Evolutionary conservation across 495 filamentous ascomycete genomes (phyloP), one percentile per base, ranked within the genome.

Genomic region (Platismatia glauca): DNA sequence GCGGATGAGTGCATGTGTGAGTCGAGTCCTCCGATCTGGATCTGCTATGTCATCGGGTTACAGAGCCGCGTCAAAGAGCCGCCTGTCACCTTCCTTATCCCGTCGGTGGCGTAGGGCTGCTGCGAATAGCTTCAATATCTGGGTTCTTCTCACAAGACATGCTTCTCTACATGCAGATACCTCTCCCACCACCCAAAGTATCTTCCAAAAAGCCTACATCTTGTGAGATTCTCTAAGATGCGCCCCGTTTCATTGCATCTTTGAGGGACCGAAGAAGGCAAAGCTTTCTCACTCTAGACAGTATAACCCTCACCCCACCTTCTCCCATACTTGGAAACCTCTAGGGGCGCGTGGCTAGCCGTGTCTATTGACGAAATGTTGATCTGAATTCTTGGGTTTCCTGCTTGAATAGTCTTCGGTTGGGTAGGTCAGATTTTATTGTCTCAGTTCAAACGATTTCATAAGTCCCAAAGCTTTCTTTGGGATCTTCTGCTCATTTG

Each of bases 101-200:
- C 46, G 48, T 52, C 48, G 27, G 48, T 52, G 48, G 27, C 48
- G 48, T 52, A 52, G 48, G 48, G 48, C 48, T 52, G 48, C 48
- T 52, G 27, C 48, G 48, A 52, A 52, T 52, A 31, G 27, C 24
- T 31, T 52, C 27, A 52, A 0, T 7, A 5, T 27, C 27, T 48
- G n/a, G 44, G 20, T 8, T 24, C 43, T 46, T 46, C 7, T 9
- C 20, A 46, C 18, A 9, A 46, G 3, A n/a, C n/a, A 46, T 22
- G 9, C 44, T n/a, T 48, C 22, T 48, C 27, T 22, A 24, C 44
- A 9, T 31, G 4, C 27, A 29, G 48, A 5, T 31, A 52, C 11
- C 9, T 9, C 24, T 52, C n/a, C n/a, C n/a, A n/a, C n/a, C n/a
- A n/a, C n/a, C n/a, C n/a, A n/a, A n/a, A n/a, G n/a, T n/a, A n/a